phyloP scores from a whole-genome alignment of 116 monocot species.

The Posidonia oceanica region DNA sequence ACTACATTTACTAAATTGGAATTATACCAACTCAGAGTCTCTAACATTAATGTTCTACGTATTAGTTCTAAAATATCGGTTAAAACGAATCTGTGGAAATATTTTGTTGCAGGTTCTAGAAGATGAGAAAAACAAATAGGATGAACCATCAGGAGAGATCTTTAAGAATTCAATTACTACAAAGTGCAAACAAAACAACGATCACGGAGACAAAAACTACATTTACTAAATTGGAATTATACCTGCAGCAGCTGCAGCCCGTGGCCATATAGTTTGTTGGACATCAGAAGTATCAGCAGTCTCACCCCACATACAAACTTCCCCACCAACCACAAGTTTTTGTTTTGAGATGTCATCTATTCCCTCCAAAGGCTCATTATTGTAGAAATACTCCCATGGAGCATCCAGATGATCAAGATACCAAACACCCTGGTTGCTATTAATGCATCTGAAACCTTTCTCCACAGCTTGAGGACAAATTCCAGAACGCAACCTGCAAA shows the following conservation, averaged over 20 bases:
- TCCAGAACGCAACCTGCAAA: slow-evolving; percentile 67
- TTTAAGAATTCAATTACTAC: neutral
- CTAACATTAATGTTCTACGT: neutral
- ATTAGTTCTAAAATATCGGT: neutral
- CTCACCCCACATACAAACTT: slow-evolving; percentile 99
- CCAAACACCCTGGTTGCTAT: slow-evolving; percentile 90
- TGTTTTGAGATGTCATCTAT: slow-evolving; percentile 46
- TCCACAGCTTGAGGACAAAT: slow-evolving; percentile 84
- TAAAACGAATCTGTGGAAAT: neutral
- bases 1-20: neutral
- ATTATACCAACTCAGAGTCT: neutral
- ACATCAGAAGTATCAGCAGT: slow-evolving; percentile 75
- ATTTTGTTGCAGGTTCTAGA: no score
- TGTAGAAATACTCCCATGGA: slow-evolving; percentile 84
- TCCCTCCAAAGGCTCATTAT: slow-evolving; percentile 73
- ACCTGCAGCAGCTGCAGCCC: slow-evolving; percentile 99
- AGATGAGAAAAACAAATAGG: no score
- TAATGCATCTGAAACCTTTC: slow-evolving; percentile 86
- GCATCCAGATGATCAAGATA: slow-evolving; percentile 92
- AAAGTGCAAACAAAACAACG: neutral
- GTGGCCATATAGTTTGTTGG: slow-evolving; percentile 98
- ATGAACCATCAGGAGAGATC: no score
- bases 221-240: slow-evolving; percentile 9
- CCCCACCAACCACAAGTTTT: slow-evolving; percentile 88
- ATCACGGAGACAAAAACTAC: neutral